These are phyloP conservation scores for Pleurostoma richardsiae DNA, from an alignment of 2,329 filamentous ascomycete species.

Conservation along the genomic window DNA sequence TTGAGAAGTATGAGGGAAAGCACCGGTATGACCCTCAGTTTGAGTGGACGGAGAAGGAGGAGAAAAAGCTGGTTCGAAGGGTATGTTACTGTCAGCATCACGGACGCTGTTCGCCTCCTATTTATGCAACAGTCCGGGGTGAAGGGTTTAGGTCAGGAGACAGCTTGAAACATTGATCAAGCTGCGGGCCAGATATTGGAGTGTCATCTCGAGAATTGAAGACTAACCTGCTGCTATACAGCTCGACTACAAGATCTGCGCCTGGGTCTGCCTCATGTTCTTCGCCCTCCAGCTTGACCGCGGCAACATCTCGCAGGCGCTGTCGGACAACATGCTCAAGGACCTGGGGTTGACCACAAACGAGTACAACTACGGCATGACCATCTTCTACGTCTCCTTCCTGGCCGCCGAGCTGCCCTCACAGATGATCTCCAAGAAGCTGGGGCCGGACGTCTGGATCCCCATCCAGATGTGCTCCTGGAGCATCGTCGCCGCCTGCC, in stretches of 20 bases:
- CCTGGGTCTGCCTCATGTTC: conserved; percentile 27
- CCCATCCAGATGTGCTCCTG: conserved; percentile 37
- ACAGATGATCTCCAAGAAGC: conserved; percentile 44
- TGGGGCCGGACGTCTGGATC: conserved; percentile 34
- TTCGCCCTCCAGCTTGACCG: conserved; percentile 29
- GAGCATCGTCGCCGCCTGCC: conserved; percentile 27
- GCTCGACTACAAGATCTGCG: conserved; percentile 24
- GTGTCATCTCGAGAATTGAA: conserved; percentile 16
- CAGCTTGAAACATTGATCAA: too few relatives aligned
- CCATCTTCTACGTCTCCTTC: conserved; percentile 43
- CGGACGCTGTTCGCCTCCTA: too few relatives aligned
- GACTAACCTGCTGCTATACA: conserved; percentile 6
- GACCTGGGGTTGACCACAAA: conserved; percentile 26
- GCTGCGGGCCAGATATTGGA: background rate
- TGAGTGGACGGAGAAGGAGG: conserved; percentile 51
- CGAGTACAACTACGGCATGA: conserved; percentile 42
- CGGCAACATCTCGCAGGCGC: conserved; percentile 26
- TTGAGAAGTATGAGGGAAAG: conserved; percentile 50
- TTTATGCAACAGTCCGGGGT: too few relatives aligned
- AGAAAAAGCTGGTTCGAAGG: conserved; percentile 47
- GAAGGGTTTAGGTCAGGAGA: too few relatives aligned
- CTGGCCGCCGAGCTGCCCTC: conserved; percentile 49
- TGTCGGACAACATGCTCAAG: conserved; percentile 25
- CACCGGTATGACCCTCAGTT: conserved; percentile 55
- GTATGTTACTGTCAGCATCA: conserved; percentile 22